Evolutionary conservation across 352 stramenopile genomes (phyloP), one percentile per base, ranked within the genome.

Genomic region (Phytopythium boreale): DNA sequence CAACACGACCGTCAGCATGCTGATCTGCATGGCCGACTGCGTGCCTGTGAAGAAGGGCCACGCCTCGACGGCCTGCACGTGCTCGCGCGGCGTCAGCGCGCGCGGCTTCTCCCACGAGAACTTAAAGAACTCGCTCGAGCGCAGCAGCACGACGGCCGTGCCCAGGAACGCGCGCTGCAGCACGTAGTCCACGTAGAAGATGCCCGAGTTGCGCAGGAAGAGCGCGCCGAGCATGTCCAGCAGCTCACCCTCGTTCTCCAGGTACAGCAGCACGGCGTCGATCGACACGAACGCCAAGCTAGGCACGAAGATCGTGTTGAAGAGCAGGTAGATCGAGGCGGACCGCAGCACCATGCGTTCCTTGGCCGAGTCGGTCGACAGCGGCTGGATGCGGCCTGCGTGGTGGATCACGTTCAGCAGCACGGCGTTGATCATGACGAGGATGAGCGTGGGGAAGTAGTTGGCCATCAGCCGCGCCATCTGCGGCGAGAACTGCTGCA

Each of bases 111-210:
- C 76, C 84, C 84, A 92, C 24, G 71, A 83, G 65, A 94, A 92
- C 77, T 93, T 90, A 69, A 76, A 70, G 50, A 86, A 88, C 69
- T 95, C 87, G n/a, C 78, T 91, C 60, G 87, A 67, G 10, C 87
- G 84, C 55, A 95, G 64, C 56, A 93, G 62, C 29, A 85, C 83
- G 29, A 95, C 80, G 26, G 83, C 84, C 36, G 84, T 92, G 11
- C 87, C 84, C 12, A 95, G 66, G 66, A 95, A 95, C 49, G 77
- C 85, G 19, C 87, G 83, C 74, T 95, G 87, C 39, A 95, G 76
- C 56, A 93, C 80, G 59, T 95, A 95, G 67, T 92, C 89, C 59
- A 93, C 83, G 74, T 93, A 95, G 64, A 95, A 95, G 44, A 93
- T 86, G n/a, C 87, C 87, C 20, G 87, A 93, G 61, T 95, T 95